Conservation (phyloP, 768 basidiomycete genomes). For the Rhizopogon vesiculosus region DNA sequence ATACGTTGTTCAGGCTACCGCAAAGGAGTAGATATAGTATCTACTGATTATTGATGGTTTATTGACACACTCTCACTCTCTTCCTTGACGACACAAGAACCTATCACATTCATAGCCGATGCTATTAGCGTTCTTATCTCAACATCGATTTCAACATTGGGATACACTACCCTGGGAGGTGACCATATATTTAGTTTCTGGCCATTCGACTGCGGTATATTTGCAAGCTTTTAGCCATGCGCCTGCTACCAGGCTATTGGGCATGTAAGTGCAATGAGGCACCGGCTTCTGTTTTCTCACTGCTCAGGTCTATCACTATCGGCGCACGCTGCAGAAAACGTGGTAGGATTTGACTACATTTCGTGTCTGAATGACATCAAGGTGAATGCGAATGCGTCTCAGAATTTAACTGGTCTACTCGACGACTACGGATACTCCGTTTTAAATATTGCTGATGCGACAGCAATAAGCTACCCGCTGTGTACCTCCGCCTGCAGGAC, state of each 20-base stretch:
- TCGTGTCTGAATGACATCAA: slow-evolving; percentile 2
- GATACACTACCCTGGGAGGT: no score
- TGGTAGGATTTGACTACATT: slow-evolving; percentile 5
- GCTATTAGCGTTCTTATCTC: no score
- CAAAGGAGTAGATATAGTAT: no score
- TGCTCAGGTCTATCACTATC: no score
- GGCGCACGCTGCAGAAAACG: no score
- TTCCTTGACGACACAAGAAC: no score
- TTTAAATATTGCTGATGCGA: not conserved
- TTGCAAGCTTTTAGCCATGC: not conserved
- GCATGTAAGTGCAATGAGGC: not conserved
- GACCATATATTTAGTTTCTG: no score
- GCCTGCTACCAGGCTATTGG: not conserved
- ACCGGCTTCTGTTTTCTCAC: not conserved
- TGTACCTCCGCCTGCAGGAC: slow-evolving; percentile 9
- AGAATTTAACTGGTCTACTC: slow-evolving; percentile 1
- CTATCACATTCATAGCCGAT: no score
- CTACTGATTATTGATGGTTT: not conserved
- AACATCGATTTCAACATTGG: no score
- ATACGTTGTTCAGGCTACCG: not conserved
- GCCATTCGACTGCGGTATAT: no score
- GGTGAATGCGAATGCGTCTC: not conserved
- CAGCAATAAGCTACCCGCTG: slow-evolving; percentile 6
- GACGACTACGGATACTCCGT: not conserved
- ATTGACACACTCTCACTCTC: no score